Base-by-base conservation (phyloP, 768 basidiomycete genomes). In the Mycena kentingensis region DNA sequence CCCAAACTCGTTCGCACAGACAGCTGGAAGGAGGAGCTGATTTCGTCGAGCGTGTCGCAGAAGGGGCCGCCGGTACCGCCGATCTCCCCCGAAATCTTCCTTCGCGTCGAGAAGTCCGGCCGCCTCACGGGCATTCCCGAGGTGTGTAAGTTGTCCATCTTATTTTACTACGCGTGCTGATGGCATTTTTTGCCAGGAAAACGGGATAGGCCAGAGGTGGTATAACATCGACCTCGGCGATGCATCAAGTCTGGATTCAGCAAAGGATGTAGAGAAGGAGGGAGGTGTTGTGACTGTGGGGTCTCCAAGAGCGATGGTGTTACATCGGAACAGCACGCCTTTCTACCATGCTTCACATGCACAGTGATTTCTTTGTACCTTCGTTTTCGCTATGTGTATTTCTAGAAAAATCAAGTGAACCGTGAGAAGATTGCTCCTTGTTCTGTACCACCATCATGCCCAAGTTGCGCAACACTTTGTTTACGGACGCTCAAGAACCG, bases 171-270 rank as follows among this genome's bases (percentile, higher is more conserved):
- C 6, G 11, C 25, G 26, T 21, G 11, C 15, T 15, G 25, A 26
- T n/a, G 26, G 13, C 5, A 3, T 19, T 27, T 54, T n/a, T 18
- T 32, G 28, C 28, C 32, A 48, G 11, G 48, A 52, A 29, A 34
- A 29, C 2, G 16, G 32, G 3, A n/a, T n/a, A n/a, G n/a, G n/a
- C n/a, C 39, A 46, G 26, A 47, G 47, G 5, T 52, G 51, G 51
- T 57, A 39, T 32, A 53, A 53, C 48, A 53, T 57, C 31, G 51
- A 57, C 18, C 44, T 57, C 3, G 44, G 42, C 12, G 41, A 42
- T 5, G 41, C 41, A 6, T 6, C 41, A 42, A 26, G 18, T 8
- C 10, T 10, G 13, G 37, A 39, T 10, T 10, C 37, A 10, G 21
- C 13, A 19, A 19, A 10, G 37, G 10, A n/a, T 8, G 18, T 8